These are phyloP conservation scores for Fusarium sp. DNA, from an alignment of 2,329 filamentous ascomycete genomes.

Conservation along the genomic window DNA sequence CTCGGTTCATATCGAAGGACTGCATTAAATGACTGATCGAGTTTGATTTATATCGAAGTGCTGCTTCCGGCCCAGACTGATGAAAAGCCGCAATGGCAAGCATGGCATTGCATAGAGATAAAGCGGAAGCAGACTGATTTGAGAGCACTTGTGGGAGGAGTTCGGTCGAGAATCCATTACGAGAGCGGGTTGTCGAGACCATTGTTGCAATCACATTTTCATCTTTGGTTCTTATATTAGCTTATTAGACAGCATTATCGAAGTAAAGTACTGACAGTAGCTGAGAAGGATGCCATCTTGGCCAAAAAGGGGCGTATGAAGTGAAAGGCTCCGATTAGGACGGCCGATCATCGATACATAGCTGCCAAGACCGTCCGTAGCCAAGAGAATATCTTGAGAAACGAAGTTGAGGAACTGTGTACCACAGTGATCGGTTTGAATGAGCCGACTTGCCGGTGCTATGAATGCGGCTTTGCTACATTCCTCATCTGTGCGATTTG, in stretches of 20 bases:
- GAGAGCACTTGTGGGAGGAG: slow-evolving; percentile 10
- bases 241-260: no score
- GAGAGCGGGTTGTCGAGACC: slow-evolving; percentile 7
- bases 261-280: not conserved
- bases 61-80: not conserved
- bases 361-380: not conserved
- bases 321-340: not conserved
- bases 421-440: not conserved
- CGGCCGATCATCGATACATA: slow-evolving; percentile 1
- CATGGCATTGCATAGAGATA: slow-evolving; percentile 7
- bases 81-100: slow-evolving; percentile 12
- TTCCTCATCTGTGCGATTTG: not conserved
- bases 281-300: slow-evolving; percentile 18
- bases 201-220: slow-evolving; percentile 10
- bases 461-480: not conserved
- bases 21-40: slow-evolving; percentile 3
- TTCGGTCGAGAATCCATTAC: slow-evolving; percentile 12
- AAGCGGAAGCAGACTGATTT: not conserved
- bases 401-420: slow-evolving; percentile 3
- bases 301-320: slow-evolving; percentile 24
- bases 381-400: slow-evolving; percentile 3
- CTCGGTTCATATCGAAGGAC: not conserved
- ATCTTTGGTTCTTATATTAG: not conserved
- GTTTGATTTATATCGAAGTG: slow-evolving; percentile 1
- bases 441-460: not conserved